Conservation (phyloP, 1,139 yeast species). For the Taphrina sp. region DNA sequence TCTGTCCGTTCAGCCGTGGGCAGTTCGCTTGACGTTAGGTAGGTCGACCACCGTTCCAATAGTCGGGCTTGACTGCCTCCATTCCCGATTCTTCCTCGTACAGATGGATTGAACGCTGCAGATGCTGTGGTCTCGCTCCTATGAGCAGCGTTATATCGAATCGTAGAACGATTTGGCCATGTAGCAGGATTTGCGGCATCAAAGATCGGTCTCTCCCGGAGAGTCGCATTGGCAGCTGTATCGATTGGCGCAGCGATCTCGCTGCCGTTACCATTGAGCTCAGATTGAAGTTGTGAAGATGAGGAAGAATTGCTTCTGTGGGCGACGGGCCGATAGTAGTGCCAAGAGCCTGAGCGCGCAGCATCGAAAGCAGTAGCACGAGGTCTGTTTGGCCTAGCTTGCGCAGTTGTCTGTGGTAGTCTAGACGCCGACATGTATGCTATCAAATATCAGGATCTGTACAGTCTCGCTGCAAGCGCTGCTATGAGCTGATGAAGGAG, state of each 20-base stretch:
- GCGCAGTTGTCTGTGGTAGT: no score
- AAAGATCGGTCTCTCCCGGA: conserved; percentile 2
- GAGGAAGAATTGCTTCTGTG: neutral
- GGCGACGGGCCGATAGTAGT: conserved; percentile 10
- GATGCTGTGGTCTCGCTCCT: neutral
- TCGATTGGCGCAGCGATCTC: neutral
- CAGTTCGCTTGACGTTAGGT: neutral
- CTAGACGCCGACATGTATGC: no score
- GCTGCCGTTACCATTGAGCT: no score
- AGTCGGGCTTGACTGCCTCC: neutral
- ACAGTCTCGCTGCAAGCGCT: no score
- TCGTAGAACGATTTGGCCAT: conserved; percentile 16
- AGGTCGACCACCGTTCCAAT: conserved; percentile 8
- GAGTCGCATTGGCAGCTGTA: neutral
- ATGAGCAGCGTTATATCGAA: neutral
- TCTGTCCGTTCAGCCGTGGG: conserved; percentile 10
- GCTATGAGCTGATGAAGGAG: no score
- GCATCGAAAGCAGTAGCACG: conserved; percentile 21
- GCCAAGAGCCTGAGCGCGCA: conserved; percentile 21
- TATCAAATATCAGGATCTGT: no score
- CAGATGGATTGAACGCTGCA: neutral
- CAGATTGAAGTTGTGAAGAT: neutral
- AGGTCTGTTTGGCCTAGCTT: no score
- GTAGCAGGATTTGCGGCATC: conserved; percentile 30
- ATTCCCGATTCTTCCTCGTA: neutral